Percentiles rank a stretch among this genome's conserved stretches.
Conservation (phyloP, 2,329 filamentous ascomycete genomes). For the Pseudogymnoascus sp. region DNA sequence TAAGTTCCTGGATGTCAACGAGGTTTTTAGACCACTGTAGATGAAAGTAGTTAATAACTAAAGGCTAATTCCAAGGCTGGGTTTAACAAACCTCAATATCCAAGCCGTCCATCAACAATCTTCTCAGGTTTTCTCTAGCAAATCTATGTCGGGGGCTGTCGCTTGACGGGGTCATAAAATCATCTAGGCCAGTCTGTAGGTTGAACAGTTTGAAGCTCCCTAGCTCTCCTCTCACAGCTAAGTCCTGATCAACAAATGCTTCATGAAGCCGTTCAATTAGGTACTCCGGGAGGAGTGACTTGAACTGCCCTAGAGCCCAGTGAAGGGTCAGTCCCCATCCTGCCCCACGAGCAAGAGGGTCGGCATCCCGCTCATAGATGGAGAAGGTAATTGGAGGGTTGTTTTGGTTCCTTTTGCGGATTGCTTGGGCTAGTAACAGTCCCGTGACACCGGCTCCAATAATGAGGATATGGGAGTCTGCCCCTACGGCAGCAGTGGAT, state of each 20-base stretch:
- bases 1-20: constrained; percentile 27
- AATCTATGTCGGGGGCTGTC: constrained; percentile 28
- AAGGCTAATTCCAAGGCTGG: neutral
- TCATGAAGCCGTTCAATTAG: constrained; percentile 38
- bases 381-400: constrained; percentile 24
- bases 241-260: constrained; percentile 42
- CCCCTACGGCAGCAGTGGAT: neutral
- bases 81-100: constrained; percentile 24
- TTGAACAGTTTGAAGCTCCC: constrained; percentile 48
- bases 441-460: constrained; percentile 29
- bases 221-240: constrained; percentile 36
- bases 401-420: constrained; percentile 6
- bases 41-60: constrained; percentile 21
- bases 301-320: constrained; percentile 30
- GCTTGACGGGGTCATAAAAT: constrained; percentile 24
- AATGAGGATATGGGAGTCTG: constrained; percentile 21
- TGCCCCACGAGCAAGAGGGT: constrained; percentile 17
- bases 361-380: constrained; percentile 33
- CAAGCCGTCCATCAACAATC: constrained; percentile 28
- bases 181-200: constrained; percentile 39
- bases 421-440: constrained; percentile 25
- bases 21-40: constrained; percentile 35
- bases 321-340: constrained; percentile 27
- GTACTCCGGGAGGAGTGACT: constrained; percentile 40
- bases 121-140: constrained; percentile 28